Base-by-base conservation (phyloP, 805 yeast species). In the Debaryomyces maramus region DNA sequence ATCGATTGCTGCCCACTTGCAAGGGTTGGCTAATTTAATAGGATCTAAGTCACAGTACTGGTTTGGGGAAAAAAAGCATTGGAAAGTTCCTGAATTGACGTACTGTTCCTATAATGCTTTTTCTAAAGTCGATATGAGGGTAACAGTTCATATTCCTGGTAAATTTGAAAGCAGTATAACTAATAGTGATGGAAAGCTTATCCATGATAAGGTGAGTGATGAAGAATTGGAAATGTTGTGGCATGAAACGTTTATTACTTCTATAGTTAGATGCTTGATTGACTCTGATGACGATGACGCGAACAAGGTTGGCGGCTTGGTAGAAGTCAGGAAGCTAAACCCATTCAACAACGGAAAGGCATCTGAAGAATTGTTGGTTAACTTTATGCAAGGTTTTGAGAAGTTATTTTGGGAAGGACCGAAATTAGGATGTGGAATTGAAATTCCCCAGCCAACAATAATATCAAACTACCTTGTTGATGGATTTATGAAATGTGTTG, bases 321-420 rank as follows among this genome's bases (percentile, higher is more conserved):
- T 89, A 7, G 96, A 90, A 56, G 84, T 93, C 27, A 77, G 96
- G 48, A 80, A 84, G 43, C 72, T 88, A 41, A 85, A 88, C 52
- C 97, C 97, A 4, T 76, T 93, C 44, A 56, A 71, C 19, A 65
- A 63, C 22, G 65, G 67, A 7, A 72, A 67, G 21, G 62, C 71
- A 10, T 80, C 83, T 2, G 64, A 65, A 39, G 56, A 53, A 32
- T 51, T 66, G 24, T 53, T 70, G 46, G 52, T 58, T 19, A 59
- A 63, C 38, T 88, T 88, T 55, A 58, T 87, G 38, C 64, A 66
- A 16, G 86, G 82, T 1, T 85, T 85, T 56, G 88, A 83, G 58
- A 57, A 63, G 38, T 71, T 88, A 43, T 88, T 83, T 56, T 67
- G 65, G 49, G 73, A 75, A 23, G 96, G 96, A 10, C 72, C 79